Conservation (phyloP, 1,139 yeast species). For the Yamadazyma jaroonii region DNA sequence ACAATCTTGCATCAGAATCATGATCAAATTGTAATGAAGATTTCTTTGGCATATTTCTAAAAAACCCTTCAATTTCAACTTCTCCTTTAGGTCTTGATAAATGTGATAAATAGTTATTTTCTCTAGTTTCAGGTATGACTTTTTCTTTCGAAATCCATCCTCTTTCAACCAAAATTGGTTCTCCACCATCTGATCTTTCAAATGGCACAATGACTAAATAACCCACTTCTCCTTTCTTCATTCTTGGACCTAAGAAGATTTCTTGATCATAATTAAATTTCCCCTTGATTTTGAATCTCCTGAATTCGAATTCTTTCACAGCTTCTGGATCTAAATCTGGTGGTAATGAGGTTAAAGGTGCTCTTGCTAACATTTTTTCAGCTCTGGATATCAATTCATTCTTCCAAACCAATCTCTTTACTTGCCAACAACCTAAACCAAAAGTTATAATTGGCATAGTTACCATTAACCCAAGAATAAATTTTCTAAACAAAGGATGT, state of each 20-base stretch:
- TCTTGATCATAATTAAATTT: conserved; percentile 82
- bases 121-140: conserved; percentile 61
- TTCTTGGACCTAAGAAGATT: conserved; percentile 88
- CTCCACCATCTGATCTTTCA: conserved; percentile 68
- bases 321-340: conserved; percentile 52
- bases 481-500: conserved; percentile 40
- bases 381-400: conserved; percentile 76
- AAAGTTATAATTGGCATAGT: conserved; percentile 89
- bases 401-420: conserved; percentile 83
- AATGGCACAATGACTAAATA: conserved; percentile 82
- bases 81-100: conserved; percentile 73
- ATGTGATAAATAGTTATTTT: conserved; percentile 48
- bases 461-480: conserved; percentile 58
- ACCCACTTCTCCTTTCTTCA: conserved; percentile 73
- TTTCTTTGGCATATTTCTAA: conserved; percentile 68
- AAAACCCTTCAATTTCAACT: conserved; percentile 68
- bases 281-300: conserved; percentile 73
- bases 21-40: conserved; percentile 78
- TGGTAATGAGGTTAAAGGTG: conserved; percentile 69
- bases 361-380: conserved; percentile 74
- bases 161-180: conserved; percentile 73
- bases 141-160: conserved; percentile 88
- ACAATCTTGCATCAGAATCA: conserved; percentile 56
- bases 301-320: conserved; percentile 70
- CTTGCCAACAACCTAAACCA: conserved; percentile 93